Percentiles rank a stretch among this genome's conserved stretches.
Conservation (phyloP, 371 early-diverging fungal genomes). For the Mortierella sp. region DNA sequence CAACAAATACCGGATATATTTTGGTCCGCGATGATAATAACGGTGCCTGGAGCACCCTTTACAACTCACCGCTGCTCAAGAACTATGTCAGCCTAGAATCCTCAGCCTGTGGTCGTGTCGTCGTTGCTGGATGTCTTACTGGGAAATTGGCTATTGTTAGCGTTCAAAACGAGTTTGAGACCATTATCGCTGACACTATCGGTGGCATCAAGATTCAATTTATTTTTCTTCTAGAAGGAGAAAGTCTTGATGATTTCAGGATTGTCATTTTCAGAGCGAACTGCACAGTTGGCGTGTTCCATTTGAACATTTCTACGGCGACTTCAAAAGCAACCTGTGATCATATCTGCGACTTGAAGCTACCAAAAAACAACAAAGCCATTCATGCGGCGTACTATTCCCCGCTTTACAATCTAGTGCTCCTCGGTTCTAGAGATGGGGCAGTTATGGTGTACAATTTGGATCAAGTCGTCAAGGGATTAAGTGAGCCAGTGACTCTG, state of each 20-base stretch:
- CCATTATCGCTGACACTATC: constrained; percentile 25
- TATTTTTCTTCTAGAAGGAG: constrained; percentile 32
- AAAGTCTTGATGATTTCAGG: constrained; percentile 19
- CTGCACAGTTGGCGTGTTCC: constrained; percentile 45
- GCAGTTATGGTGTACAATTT: constrained; percentile 68
- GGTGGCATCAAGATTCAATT: constrained; percentile 52
- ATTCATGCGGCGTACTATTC: constrained; percentile 61
- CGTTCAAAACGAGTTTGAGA: constrained; percentile 59
- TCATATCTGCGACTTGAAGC: constrained; percentile 60
- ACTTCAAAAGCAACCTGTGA: constrained; percentile 42
- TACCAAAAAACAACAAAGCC: constrained; percentile 64
- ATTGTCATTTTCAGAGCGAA: constrained; percentile 50
- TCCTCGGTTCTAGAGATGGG: constrained; percentile 74
- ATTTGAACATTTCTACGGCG: constrained; percentile 2
- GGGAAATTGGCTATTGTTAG: constrained; percentile 71
- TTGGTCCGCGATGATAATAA: constrained; percentile 56
- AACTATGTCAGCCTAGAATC: constrained; percentile 72
- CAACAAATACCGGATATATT: constrained; percentile 58
- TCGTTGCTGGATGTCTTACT: constrained; percentile 68
- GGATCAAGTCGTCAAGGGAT: not conserved
- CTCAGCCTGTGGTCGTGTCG: constrained; percentile 68
- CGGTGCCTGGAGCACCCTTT: constrained; percentile 57
- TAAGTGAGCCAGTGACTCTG: not conserved
- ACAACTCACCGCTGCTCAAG: constrained; percentile 55
- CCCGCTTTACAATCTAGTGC: constrained; percentile 60